phyloP scores from a whole-genome alignment of 495 filamentous ascomycete genomes.

The Amorphotheca resinae region DNA sequence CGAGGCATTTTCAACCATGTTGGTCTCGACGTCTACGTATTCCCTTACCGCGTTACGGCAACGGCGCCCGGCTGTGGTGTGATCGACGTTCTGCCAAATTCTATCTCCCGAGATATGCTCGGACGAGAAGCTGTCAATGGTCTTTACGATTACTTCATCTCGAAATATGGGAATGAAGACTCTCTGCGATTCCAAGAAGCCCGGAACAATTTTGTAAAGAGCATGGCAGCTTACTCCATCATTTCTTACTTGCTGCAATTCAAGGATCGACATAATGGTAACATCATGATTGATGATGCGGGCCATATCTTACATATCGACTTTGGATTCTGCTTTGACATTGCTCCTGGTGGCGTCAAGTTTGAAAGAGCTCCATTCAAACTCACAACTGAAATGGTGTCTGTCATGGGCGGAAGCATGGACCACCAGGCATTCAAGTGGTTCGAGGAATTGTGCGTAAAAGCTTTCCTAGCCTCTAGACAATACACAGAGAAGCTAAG shows the following conservation, averaged over 20 bases:
- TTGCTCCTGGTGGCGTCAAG: conserved; percentile 88
- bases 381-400: conserved; percentile 91
- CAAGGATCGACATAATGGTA: conserved; percentile 98
- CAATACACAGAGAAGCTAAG: conserved; percentile 75
- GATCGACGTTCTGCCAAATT: conserved; percentile 94
- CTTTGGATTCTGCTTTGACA: conserved; percentile 99
- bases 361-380: conserved; percentile 99
- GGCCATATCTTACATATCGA: conserved; percentile 98
- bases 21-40: conserved; percentile 92
- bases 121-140: conserved; percentile 96
- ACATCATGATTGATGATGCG: conserved; percentile 97
- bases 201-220: conserved; percentile 95
- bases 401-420: conserved; percentile 86
- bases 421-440: conserved; percentile 81
- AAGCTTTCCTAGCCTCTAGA: conserved; percentile 86
- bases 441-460: conserved; percentile 94
- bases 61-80: conserved; percentile 97
- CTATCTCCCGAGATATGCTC: conserved; percentile 96
- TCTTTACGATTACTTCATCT: conserved; percentile 94
- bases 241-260: conserved; percentile 95
- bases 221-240: conserved; percentile 99
- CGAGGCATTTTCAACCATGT: conserved; percentile 89
- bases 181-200: conserved; percentile 90
- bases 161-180: conserved; percentile 92
- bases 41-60: conserved; percentile 95